These are phyloP conservation scores for Bocquillonia castaneifolia DNA, from an alignment of 441 rosid genomes.

Conservation along the genomic window DNA sequence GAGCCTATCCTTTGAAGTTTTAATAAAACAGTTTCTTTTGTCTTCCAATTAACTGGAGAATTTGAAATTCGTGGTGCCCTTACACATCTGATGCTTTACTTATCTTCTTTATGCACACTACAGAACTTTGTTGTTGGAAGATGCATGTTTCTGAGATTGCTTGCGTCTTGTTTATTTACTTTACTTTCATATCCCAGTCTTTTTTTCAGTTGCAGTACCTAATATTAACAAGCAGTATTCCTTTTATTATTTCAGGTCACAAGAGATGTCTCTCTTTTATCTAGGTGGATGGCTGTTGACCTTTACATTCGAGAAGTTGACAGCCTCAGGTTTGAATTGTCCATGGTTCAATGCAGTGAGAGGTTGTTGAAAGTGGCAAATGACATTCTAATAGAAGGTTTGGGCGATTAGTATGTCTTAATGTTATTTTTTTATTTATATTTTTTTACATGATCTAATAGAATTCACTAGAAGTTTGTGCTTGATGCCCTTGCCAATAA, in stretches of 20 bases:
- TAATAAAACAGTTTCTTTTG: neutral
- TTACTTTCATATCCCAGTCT: neutral
- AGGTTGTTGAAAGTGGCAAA: slow-evolving; percentile 63
- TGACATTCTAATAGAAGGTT: slow-evolving; percentile 84
- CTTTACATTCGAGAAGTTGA: slow-evolving; percentile 85
- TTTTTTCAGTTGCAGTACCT: slow-evolving; percentile 6
- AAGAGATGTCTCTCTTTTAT: slow-evolving; percentile 81
- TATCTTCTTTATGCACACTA: neutral
- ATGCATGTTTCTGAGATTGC: neutral
- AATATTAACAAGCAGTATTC: slow-evolving; percentile 9
- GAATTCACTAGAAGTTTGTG: slow-evolving; percentile 6
- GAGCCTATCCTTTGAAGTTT: neutral
- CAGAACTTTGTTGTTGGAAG: slow-evolving; percentile 6
- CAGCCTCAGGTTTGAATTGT: slow-evolving; percentile 84
- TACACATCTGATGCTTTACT: neutral
- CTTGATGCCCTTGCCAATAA: slow-evolving; percentile 4
- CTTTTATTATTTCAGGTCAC: slow-evolving; percentile 63
- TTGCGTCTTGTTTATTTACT: neutral
- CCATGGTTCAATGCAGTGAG: slow-evolving; percentile 75
- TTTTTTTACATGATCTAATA: slow-evolving; percentile 9
- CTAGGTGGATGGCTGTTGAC: slow-evolving; percentile 98
- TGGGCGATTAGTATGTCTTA: slow-evolving; percentile 22
- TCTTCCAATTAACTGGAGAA: neutral
- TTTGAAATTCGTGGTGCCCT: neutral
- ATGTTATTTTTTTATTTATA: neutral